A percentile compares a stretch with the other conserved stretches of the same genome.
Evolutionary conservation across 768 basidiomycete genomes (phyloP).

Genomic region (Suillus plorans): DNA sequence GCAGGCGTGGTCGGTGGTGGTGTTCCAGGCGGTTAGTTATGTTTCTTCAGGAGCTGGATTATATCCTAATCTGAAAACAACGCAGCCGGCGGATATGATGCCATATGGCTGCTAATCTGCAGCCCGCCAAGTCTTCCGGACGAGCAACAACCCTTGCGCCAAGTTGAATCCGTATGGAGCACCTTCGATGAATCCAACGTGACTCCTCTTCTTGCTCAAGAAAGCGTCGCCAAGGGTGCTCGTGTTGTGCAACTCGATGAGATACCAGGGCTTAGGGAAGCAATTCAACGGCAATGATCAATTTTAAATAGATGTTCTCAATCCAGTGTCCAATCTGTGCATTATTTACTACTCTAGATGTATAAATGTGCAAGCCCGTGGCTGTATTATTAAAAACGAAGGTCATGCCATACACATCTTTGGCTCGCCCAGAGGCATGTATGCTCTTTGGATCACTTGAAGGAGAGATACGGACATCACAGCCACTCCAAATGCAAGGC

Average conservation of each 20-base stretch:
- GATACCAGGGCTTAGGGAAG: constrained; percentile 53
- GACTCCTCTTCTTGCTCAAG: constrained; percentile 68
- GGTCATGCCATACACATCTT: constrained; percentile 59
- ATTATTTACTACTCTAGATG: constrained; percentile 10
- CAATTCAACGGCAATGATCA: constrained; percentile 28
- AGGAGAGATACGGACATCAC: constrained; percentile 80
- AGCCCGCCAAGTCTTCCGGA: constrained; percentile 50
- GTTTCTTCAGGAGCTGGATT: neutral
- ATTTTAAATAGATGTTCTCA: neutral
- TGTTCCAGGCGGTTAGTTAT: constrained; percentile 85
- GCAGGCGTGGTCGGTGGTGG: constrained; percentile 92
- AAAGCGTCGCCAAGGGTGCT: constrained; percentile 67
- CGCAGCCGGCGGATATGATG: constrained; percentile 95
- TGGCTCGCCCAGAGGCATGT: constrained; percentile 67
- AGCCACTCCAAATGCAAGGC: constrained; percentile 69
- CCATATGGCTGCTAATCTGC: constrained; percentile 89
- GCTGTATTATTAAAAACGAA: too few species aligned
- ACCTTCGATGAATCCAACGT: constrained; percentile 61
- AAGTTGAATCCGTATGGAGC: constrained; percentile 70
- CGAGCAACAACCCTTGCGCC: constrained; percentile 45
- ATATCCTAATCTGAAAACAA: constrained; percentile 7
- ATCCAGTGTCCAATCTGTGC: neutral
- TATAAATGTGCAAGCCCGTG: constrained; percentile 20
- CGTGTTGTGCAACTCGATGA: constrained; percentile 58
- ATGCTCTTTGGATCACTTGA: constrained; percentile 75